Evolutionary conservation across 257 asterid species (phyloP).

Genomic region (Henckelia pumila): DNA sequence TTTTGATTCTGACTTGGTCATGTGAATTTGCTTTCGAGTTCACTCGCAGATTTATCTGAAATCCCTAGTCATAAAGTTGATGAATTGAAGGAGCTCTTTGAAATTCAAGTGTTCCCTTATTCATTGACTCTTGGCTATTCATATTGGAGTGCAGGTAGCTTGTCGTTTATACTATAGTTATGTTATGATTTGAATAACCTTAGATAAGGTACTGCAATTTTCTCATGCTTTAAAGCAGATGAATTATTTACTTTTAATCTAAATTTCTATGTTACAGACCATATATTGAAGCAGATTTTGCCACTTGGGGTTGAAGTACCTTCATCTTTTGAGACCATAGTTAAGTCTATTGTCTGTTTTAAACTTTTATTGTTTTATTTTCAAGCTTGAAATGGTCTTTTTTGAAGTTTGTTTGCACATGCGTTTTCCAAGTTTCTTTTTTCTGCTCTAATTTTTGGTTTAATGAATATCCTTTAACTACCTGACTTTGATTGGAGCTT

Average conservation of each 20-base stretch:
- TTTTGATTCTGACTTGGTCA: background rate
- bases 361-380: background rate
- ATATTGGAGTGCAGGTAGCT: slow-evolving; percentile 82
- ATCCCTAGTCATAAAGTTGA: slow-evolving; percentile 66
- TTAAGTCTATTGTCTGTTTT: slow-evolving; percentile 54
- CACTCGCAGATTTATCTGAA: slow-evolving; percentile 66
- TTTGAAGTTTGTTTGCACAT: background rate
- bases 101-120: slow-evolving; percentile 72
- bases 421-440: background rate
- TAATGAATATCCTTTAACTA: background rate
- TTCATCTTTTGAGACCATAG: slow-evolving; percentile 97
- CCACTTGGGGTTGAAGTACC: slow-evolving; percentile 84
- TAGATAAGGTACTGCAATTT: background rate
- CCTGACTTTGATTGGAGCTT: slow-evolving; percentile 3
- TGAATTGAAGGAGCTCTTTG: slow-evolving; percentile 63
- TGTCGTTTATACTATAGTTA: background rate
- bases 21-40: slow-evolving; percentile 9
- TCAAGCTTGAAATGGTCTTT: slow-evolving; percentile 2
- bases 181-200: no score
- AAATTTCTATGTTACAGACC: slow-evolving; percentile 50
- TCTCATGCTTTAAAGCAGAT: background rate
- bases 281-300: slow-evolving; percentile 81
- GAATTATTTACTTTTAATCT: slow-evolving; percentile 13
- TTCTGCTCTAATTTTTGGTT: slow-evolving; percentile 3
- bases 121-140: slow-evolving; percentile 79